Conservation (phyloP, 306 rosid genomes). For the Trichosanthes cucumerina region DNA sequence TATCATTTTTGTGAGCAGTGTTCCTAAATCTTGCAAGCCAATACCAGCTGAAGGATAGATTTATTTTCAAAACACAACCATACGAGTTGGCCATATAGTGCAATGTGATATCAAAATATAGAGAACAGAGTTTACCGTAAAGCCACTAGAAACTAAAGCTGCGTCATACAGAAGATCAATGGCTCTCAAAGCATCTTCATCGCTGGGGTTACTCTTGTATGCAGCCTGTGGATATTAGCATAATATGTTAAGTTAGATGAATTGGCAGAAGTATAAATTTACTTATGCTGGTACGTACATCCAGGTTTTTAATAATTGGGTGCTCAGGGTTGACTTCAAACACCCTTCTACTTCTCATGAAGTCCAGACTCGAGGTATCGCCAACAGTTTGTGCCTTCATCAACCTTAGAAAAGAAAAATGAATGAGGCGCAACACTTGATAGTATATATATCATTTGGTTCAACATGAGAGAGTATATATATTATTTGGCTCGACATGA, state of each 20-base stretch:
- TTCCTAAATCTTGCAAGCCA: neutral
- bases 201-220: constrained; percentile 52
- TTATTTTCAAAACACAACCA: neutral
- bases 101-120: neutral
- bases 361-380: constrained; percentile 79
- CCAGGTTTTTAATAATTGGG: constrained; percentile 67
- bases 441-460: neutral
- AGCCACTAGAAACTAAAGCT: constrained; percentile 94
- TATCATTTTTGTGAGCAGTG: neutral
- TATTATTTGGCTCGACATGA: neutral
- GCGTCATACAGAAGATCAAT: constrained; percentile 90
- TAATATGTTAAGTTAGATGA: neutral
- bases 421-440: neutral
- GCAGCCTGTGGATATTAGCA: constrained; percentile 52
- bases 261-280: neutral
- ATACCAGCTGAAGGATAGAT: neutral
- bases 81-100: neutral
- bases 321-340: constrained; percentile 92
- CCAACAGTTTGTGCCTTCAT: constrained; percentile 91
- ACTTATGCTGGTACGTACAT: constrained; percentile 36
- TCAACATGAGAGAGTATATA: neutral
- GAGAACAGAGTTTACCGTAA: constrained; percentile 41
- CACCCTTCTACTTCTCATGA: constrained; percentile 96
- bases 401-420: constrained; percentile 31
- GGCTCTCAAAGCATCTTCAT: constrained; percentile 79